These are phyloP conservation scores for Epichloe festucae DNA, from an alignment of 2,329 filamentous ascomycete genomes.

Conservation along the genomic window DNA sequence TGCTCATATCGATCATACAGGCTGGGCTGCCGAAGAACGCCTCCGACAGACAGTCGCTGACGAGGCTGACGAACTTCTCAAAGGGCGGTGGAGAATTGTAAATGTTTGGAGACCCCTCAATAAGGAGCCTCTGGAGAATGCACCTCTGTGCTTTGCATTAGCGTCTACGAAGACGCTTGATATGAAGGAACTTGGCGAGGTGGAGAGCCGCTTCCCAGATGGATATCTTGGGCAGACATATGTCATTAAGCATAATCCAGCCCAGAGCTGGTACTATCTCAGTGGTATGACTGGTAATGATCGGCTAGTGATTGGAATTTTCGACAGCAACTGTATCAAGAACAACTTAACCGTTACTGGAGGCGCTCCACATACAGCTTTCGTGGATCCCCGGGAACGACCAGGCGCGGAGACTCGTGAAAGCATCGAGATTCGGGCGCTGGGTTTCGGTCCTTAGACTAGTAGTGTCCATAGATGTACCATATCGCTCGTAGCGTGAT, in stretches of 20 bases:
- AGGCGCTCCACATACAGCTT: conserved; percentile 61
- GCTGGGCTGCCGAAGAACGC: conserved; percentile 49
- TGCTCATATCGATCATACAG: conserved; percentile 78
- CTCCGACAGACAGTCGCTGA: conserved; percentile 53
- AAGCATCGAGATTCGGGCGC: conserved; percentile 78
- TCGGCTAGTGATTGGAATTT: conserved; percentile 66
- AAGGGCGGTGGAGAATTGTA: conserved; percentile 65
- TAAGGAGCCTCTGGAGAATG: conserved; percentile 46
- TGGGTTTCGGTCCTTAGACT: conserved; percentile 58
- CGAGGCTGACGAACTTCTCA: conserved; percentile 53
- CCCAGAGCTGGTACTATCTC: conserved; percentile 67
- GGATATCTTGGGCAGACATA: conserved; percentile 62
- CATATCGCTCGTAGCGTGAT: no score
- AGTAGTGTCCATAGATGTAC: no score
- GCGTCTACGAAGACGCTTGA: conserved; percentile 38
- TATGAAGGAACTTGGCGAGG: conserved; percentile 52
- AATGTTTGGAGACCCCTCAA: conserved; percentile 71
- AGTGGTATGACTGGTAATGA: conserved; percentile 65
- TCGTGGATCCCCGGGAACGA: conserved; percentile 60
- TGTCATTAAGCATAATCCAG: conserved; percentile 45
- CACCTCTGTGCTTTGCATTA: conserved; percentile 56
- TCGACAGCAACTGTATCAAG: conserved; percentile 49
- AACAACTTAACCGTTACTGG: conserved; percentile 38
- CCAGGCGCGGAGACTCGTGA: conserved; percentile 59
- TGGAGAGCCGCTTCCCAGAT: conserved; percentile 58